phyloP scores from a whole-genome alignment of 2,329 filamentous ascomycete species.

The Chaetomiaceae sp. region DNA sequence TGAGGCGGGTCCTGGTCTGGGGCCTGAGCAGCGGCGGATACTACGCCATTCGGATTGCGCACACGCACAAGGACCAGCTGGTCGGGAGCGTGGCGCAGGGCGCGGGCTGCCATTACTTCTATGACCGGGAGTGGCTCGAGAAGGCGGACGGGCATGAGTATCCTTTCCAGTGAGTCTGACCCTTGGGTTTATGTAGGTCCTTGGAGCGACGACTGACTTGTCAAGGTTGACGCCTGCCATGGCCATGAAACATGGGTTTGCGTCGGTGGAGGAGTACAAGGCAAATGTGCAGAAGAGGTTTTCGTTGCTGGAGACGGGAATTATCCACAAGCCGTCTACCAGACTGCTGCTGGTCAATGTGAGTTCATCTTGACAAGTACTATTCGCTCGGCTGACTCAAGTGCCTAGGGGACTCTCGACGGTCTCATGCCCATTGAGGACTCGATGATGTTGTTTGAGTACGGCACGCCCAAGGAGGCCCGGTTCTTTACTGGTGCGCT shows the following conservation, averaged over 20 bases:
- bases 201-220: conserved; percentile 2
- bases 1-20: conserved; percentile 55
- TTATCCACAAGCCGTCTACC: conserved; percentile 51
- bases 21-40: conserved; percentile 63
- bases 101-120: conserved; percentile 58
- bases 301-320: conserved; percentile 55
- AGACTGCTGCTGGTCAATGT: conserved; percentile 58
- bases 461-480: conserved; percentile 61
- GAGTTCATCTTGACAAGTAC: conserved; percentile 29
- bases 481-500: conserved; percentile 57
- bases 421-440: conserved; percentile 66
- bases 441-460: conserved; percentile 58
- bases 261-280: conserved; percentile 50
- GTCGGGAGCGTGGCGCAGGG: conserved; percentile 57
- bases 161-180: conserved; percentile 46
- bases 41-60: conserved; percentile 62
- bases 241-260: conserved; percentile 59
- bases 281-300: conserved; percentile 54
- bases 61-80: conserved; percentile 56
- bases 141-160: conserved; percentile 63
- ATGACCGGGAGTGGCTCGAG: conserved; percentile 54
- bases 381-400: not conserved
- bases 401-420: conserved; percentile 51
- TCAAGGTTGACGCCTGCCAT: conserved; percentile 48
- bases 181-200: not conserved